These are phyloP conservation scores for Venturia asperata DNA, from an alignment of 2,329 filamentous ascomycete species.

Conservation along the genomic window DNA sequence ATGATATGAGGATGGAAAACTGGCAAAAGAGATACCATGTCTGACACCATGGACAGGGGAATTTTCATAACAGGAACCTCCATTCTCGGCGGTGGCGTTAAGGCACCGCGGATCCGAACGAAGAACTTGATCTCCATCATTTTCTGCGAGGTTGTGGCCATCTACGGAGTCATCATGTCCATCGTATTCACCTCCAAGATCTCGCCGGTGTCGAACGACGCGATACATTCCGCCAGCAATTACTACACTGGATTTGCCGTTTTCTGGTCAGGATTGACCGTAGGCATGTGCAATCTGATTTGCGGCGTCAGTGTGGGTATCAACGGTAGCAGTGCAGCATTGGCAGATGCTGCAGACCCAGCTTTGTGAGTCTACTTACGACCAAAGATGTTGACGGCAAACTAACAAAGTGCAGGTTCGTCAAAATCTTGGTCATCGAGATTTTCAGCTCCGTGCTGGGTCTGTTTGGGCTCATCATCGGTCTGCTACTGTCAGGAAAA, in stretches of 20 bases:
- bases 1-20: background rate
- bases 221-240: slow-evolving; percentile 65
- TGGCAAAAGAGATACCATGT: slow-evolving; percentile 10
- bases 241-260: slow-evolving; percentile 94
- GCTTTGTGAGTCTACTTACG: slow-evolving; percentile 60
- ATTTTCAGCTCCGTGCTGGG: slow-evolving; percentile 98
- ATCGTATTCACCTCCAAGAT: slow-evolving; percentile 96
- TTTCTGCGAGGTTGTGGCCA: slow-evolving; percentile 99
- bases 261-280: slow-evolving; percentile 92
- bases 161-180: slow-evolving; percentile 99
- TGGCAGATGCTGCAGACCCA: slow-evolving; percentile 91
- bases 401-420: slow-evolving; percentile 57
- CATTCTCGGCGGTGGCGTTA: slow-evolving; percentile 93
- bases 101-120: slow-evolving; percentile 92
- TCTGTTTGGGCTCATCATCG: slow-evolving; percentile 92
- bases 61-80: slow-evolving; percentile 98
- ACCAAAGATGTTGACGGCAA: slow-evolving; percentile 19
- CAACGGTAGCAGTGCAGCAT: slow-evolving; percentile 91
- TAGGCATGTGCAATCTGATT: slow-evolving; percentile 90
- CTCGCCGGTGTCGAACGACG: slow-evolving; percentile 54
- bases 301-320: slow-evolving; percentile 96
- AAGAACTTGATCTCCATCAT: slow-evolving; percentile 99
- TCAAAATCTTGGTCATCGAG: slow-evolving; percentile 97
- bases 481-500: slow-evolving; percentile 79
- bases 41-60: slow-evolving; percentile 55